Percentiles rank a stretch among this genome's conserved stretches.
Conservation (phyloP, 192 early-diverging fungal genomes). For the Gonapodya prolifera region DNA sequence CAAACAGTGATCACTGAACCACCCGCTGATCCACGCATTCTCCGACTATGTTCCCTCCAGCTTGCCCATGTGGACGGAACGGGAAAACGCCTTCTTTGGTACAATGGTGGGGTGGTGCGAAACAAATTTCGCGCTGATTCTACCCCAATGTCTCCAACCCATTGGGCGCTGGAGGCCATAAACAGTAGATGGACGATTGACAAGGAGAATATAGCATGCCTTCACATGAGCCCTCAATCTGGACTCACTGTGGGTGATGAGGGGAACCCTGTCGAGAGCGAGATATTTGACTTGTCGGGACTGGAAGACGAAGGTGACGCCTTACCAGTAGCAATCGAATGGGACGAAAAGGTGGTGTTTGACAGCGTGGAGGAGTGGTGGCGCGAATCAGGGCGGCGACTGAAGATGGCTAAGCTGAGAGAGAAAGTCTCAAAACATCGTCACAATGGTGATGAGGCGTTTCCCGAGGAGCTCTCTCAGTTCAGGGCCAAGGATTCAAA, state of each 20-base stretch:
- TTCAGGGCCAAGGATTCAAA: background rate
- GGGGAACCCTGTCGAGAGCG: background rate
- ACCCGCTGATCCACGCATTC: background rate
- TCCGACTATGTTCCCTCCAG: background rate
- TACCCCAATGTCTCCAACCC: background rate
- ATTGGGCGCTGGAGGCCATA: background rate
- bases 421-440: background rate
- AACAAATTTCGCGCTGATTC: background rate
- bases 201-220: background rate
- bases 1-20: background rate
- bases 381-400: background rate
- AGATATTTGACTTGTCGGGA: background rate
- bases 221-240: background rate
- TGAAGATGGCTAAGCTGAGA: background rate
- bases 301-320: background rate
- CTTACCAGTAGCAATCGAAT: background rate
- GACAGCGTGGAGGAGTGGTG: background rate
- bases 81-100: background rate
- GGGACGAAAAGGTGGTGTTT: background rate
- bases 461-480: background rate
- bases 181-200: background rate
- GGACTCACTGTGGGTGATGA: background rate
- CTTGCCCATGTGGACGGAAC: background rate
- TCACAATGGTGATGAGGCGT: background rate
- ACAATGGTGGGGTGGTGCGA: slow-evolving; percentile 1